These are phyloP conservation scores for Xerocomus amazonicus DNA, from an alignment of 1,284 basidiomycete species.

Conservation along the genomic window DNA sequence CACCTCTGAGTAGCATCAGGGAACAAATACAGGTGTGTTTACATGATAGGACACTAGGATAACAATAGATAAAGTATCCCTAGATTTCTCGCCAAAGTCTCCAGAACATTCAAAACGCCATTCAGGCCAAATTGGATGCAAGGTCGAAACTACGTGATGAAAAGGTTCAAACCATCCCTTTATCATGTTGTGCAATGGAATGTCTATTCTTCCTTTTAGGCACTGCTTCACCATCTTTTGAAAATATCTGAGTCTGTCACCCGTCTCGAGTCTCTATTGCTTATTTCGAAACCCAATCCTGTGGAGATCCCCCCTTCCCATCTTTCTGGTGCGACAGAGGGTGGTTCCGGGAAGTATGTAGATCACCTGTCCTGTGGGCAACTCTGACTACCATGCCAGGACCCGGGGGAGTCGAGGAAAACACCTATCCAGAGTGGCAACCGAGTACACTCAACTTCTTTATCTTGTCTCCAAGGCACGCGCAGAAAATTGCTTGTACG, in stretches of 20 bases:
- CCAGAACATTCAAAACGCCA: conserved; percentile 64
- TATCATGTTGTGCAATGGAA: not conserved
- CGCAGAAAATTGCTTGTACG: conserved; percentile 69
- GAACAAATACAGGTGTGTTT: conserved; percentile 63
- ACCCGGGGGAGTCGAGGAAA: conserved; percentile 69
- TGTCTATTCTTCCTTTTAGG: conserved; percentile 42
- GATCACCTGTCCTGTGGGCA: not conserved
- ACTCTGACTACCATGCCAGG: conserved; percentile 33
- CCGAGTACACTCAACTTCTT: conserved; percentile 89
- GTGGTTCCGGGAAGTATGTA: conserved; percentile 24
- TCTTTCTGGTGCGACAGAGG: conserved; percentile 22
- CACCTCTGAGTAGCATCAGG: conserved; percentile 63
- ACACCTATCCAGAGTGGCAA: conserved; percentile 79
- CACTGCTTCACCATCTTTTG: conserved; percentile 77
- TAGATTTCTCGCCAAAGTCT: conserved; percentile 65
- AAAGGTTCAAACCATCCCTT: conserved; percentile 53
- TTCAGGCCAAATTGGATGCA: conserved; percentile 74
- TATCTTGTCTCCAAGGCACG: conserved; percentile 86
- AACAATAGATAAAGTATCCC: conserved; percentile 1
- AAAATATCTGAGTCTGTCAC: conserved; percentile 86
- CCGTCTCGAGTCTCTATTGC: conserved; percentile 77
- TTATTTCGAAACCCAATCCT: conserved; percentile 43
- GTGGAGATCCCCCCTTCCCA: conserved; percentile 23
- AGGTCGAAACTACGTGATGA: conserved; percentile 76
- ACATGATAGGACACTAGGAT: not conserved